Base-by-base conservation (phyloP, 2,329 filamentous ascomycete species). In the Nigrospora oryzae region DNA sequence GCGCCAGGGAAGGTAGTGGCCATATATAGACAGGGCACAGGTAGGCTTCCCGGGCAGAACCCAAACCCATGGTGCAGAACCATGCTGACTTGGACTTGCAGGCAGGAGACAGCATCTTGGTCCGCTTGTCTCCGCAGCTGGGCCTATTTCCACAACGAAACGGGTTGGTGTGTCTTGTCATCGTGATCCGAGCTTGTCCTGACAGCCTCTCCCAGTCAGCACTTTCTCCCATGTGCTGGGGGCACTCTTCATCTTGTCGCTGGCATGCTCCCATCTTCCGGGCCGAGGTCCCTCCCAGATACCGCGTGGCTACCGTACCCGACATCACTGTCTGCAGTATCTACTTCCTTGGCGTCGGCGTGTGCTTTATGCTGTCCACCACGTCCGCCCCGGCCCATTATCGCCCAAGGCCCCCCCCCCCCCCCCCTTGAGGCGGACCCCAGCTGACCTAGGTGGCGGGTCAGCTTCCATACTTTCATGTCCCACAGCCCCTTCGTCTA, bases 391-490 rank as follows among this genome's bases (percentile, higher is more conserved):
- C 23, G 8, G 10, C 2, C 23, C 8, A 28, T 10, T 7, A 28
- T 28, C 23, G 10, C 5, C 23, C 23, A 28, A 10, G n/a, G n/a
- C n/a, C n/a, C n/a, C n/a, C n/a, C n/a, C n/a, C n/a, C n/a, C n/a
- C 8, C 5, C 23, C 23, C 23, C 23, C 8, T 28, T 28, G 23
- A 10, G 23, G 23, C 19, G 19, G 7, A 10, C 23, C 23, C 23
- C 10, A 10, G 23, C 23, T 28, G 5, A 10, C 23, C 7, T 7
- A 10, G 5, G 7, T 10, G 2, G 5, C 8, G 2, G 23, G 7
- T 7, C 19, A 74, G 72, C 6, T 82, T 74, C 51, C 78, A 82
- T 55, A 75, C 73, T 2, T 66, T 81, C 41, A 69, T 70, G 50
- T 75, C 74, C 45, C 78, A 82, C 51, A 76, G 71, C 42, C 62